Evolutionary conservation across 768 basidiomycete genomes (phyloP).

Genomic region (Cystofilobasidium bisporidii): DNA sequence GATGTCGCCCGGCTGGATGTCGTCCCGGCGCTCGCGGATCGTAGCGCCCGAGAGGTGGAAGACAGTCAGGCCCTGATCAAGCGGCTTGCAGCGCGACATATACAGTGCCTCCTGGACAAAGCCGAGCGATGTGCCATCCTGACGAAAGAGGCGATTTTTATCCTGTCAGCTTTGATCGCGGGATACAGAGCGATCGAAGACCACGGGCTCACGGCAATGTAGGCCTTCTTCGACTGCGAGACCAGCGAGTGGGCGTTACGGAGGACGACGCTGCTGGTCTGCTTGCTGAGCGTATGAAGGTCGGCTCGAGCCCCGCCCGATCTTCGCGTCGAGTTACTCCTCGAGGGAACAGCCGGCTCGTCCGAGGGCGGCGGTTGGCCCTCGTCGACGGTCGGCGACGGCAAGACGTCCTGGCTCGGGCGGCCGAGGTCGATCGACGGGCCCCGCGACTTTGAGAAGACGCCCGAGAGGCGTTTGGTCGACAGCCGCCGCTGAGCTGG

Average conservation of each 20-base stretch:
- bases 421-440: constrained; percentile 37
- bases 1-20: constrained; percentile 79
- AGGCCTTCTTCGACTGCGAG: constrained; percentile 64
- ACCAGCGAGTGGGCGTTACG: constrained; percentile 58
- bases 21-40: constrained; percentile 64
- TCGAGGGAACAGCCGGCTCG: constrained; percentile 29
- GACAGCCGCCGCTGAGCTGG: not conserved
- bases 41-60: constrained; percentile 59
- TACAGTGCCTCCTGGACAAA: constrained; percentile 55
- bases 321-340: not conserved
- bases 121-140: constrained; percentile 70
- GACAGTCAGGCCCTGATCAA: constrained; percentile 55
- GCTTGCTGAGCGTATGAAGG: constrained; percentile 58
- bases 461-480: constrained; percentile 15
- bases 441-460: constrained; percentile 39
- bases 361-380: constrained; percentile 27
- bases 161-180: not conserved
- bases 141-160: not conserved
- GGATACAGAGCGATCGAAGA: not conserved
- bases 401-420: no score
- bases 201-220: constrained; percentile 50
- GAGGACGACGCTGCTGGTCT: constrained; percentile 64
- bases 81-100: constrained; percentile 56
- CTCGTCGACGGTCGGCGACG: constrained; percentile 15
- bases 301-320: constrained; percentile 45